Evolutionary conservation across 2,329 filamentous ascomycete species (phyloP).

Genomic region (Ophiocordyceps robertsii): DNA sequence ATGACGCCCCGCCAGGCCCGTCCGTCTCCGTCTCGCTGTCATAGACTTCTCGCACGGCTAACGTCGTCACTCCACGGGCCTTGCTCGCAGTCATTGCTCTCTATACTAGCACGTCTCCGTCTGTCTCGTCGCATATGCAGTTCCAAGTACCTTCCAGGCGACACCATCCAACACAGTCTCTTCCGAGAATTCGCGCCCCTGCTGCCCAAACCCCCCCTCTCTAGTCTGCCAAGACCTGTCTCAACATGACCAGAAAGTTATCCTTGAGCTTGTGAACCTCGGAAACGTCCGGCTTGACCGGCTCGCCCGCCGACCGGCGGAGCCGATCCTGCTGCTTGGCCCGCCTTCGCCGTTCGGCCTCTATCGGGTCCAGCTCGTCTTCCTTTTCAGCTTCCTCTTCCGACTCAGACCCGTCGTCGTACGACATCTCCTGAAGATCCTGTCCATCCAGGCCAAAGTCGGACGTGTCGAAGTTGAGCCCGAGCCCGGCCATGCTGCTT

Average conservation of each 20-base stretch:
- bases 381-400: conserved; percentile 60
- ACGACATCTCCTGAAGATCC: conserved; percentile 75
- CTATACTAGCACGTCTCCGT: too few species aligned
- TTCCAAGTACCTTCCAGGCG: too few species aligned
- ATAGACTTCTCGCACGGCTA: too few species aligned
- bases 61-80: too few species aligned
- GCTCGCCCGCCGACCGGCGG: conserved; percentile 69
- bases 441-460: conserved; percentile 86
- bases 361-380: conserved; percentile 76
- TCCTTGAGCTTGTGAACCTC: conserved; percentile 73
- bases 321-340: conserved; percentile 69
- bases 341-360: conserved; percentile 67
- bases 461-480: conserved; percentile 53
- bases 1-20: too few species aligned
- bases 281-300: conserved; percentile 61
- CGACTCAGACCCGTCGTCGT: conserved; percentile 55
- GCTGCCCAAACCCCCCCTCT: neutral
- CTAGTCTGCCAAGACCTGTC: conserved; percentile 66
- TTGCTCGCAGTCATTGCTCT: too few species aligned
- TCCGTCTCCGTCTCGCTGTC: too few species aligned
- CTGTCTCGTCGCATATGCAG: too few species aligned
- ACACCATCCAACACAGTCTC: neutral
- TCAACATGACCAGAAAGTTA: conserved; percentile 69
- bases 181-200: neutral
- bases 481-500: conserved; percentile 36